Percentiles rank a stretch among this genome's conserved stretches.
These are phyloP conservation scores for Phaffomyces opuntiae DNA, from an alignment of 805 yeast genomes.

Conservation along the genomic window DNA sequence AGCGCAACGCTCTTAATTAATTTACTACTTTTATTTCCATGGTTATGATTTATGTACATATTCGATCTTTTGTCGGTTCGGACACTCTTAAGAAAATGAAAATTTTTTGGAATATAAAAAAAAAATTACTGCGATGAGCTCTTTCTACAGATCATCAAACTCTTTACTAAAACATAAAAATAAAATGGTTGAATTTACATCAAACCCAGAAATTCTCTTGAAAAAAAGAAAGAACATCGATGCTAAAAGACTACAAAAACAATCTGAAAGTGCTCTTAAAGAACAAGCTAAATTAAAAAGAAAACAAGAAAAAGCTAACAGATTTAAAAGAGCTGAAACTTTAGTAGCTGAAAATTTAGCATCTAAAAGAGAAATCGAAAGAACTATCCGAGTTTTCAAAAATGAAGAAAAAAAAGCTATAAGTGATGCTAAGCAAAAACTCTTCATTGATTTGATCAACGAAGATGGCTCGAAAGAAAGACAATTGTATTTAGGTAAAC, in stretches of 20 bases:
- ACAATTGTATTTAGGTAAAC: slow-evolving; percentile 33
- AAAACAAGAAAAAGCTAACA: slow-evolving; percentile 29
- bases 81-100: too few species aligned
- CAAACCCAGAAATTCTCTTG: slow-evolving; percentile 71
- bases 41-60: too few species aligned
- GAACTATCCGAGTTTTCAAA: slow-evolving; percentile 57
- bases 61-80: too few species aligned
- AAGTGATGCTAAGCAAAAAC: slow-evolving; percentile 20
- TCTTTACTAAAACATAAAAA: neutral
- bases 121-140: neutral
- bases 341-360: slow-evolving; percentile 61
- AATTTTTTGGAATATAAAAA: too few species aligned
- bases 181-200: slow-evolving; percentile 37
- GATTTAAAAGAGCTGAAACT: slow-evolving; percentile 67
- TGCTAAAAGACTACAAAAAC: slow-evolving; percentile 64
- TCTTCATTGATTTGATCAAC: slow-evolving; percentile 27
- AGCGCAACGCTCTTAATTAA: too few species aligned
- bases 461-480: slow-evolving; percentile 27
- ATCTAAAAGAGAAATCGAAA: slow-evolving; percentile 57
- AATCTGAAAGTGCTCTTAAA: slow-evolving; percentile 30
- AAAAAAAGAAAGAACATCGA: slow-evolving; percentile 77
- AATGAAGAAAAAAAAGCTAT: slow-evolving; percentile 35
- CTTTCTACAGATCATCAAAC: neutral
- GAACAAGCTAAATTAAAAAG: slow-evolving; percentile 29
- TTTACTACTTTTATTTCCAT: too few species aligned